phyloP scores from a whole-genome alignment of 169 alveolate species.

The Cryptosporidium parvum region DNA sequence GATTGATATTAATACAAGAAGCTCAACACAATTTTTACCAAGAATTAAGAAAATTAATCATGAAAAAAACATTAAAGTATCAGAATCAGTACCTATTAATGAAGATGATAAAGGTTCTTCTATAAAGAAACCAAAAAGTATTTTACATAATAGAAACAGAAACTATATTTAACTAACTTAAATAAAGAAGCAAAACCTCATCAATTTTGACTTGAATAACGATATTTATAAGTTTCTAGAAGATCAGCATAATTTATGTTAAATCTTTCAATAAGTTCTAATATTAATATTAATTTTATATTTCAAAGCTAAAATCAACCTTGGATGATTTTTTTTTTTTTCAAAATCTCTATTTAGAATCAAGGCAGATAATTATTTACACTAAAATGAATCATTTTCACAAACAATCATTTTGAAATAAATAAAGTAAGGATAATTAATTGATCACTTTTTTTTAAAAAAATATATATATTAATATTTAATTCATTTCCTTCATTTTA shows the following conservation, averaged over 20 bases:
- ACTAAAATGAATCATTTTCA: too few species aligned
- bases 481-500: neutral
- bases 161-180: neutral
- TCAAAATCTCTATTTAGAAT: neutral
- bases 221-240: neutral
- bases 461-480: too few species aligned
- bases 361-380: too few species aligned
- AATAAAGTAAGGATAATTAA: too few species aligned
- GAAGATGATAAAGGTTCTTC: slow-evolving; percentile 3
- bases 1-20: slow-evolving; percentile 12
- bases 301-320: neutral
- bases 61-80: neutral
- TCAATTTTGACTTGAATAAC: neutral
- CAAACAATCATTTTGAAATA: too few species aligned
- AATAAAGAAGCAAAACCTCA: neutral
- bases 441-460: too few species aligned
- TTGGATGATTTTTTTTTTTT: too few species aligned
- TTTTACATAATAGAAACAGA: neutral
- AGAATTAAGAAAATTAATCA: slow-evolving; percentile 36
- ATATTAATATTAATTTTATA: too few species aligned
- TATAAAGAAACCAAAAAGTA: neutral
- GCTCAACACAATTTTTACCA: neutral
- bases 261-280: neutral
- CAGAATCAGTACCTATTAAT: slow-evolving; percentile 59
- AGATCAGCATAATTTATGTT: neutral